Conservation (phyloP, 495 filamentous ascomycete species). For the Trichocladium antarcticum region DNA sequence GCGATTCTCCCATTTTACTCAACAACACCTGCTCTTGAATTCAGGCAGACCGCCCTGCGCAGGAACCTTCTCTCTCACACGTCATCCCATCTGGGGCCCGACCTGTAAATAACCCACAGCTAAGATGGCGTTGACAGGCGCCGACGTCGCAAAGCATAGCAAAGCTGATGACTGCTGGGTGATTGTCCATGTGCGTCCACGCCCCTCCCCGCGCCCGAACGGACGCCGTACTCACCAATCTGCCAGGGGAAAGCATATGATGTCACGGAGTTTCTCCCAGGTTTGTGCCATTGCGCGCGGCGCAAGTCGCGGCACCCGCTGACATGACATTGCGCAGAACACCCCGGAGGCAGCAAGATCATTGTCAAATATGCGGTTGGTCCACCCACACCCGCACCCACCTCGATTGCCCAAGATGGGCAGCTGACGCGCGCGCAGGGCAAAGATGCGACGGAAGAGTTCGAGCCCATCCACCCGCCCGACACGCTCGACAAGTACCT, state of each 20-base stretch:
- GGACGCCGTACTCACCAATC: background rate
- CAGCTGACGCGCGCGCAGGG: constrained; percentile 34
- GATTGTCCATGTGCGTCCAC: constrained; percentile 49
- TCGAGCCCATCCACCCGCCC: constrained; percentile 68
- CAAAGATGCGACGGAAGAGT: constrained; percentile 76
- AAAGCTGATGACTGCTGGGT: constrained; percentile 65
- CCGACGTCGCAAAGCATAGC: constrained; percentile 58
- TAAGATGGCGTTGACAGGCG: constrained; percentile 43
- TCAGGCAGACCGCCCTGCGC: too few species aligned
- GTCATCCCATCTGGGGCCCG: too few species aligned
- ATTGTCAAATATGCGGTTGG: constrained; percentile 65
- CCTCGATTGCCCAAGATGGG: background rate
- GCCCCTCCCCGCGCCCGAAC: background rate
- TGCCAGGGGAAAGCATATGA: constrained; percentile 55
- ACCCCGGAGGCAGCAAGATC: constrained; percentile 67
- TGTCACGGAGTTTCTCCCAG: constrained; percentile 61
- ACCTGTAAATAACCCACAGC: too few species aligned
- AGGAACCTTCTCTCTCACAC: too few species aligned
- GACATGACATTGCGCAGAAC: constrained; percentile 37
- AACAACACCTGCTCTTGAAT: too few species aligned
- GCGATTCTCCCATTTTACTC: too few species aligned
- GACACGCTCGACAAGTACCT: constrained; percentile 75
- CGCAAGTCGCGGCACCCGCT: background rate
- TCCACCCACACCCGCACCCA: background rate
- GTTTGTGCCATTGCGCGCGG: constrained; percentile 15